These are phyloP conservation scores for Leccinum sublutescens DNA, from an alignment of 768 basidiomycete species.

Conservation along the genomic window DNA sequence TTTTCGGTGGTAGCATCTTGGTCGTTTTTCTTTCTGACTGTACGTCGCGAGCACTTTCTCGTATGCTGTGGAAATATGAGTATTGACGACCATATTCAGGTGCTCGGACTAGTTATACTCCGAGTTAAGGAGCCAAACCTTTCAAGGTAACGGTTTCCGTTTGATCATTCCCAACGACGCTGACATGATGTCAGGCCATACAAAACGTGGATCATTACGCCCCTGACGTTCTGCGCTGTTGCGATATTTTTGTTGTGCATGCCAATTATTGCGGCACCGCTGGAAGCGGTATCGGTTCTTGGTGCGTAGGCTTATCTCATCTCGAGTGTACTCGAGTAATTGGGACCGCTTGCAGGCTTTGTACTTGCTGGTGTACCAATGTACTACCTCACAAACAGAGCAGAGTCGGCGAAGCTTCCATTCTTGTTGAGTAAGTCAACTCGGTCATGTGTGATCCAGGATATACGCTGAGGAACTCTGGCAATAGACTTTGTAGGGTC, in stretches of 20 bases:
- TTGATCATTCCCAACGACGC: not conserved
- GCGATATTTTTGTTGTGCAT: constrained; percentile 67
- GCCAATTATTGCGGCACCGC: constrained; percentile 91
- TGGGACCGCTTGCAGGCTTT: constrained; percentile 50
- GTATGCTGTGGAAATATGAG: not conserved
- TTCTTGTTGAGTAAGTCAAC: constrained; percentile 37
- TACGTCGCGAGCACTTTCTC: constrained; percentile 33
- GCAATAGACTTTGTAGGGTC: constrained; percentile 42
- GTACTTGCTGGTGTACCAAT: constrained; percentile 77
- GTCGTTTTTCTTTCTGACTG: constrained; percentile 87
- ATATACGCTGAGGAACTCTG: constrained; percentile 1
- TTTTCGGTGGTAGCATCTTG: constrained; percentile 86
- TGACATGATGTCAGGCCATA: constrained; percentile 64
- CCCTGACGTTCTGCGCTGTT: constrained; percentile 84
- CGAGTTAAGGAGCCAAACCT: constrained; percentile 89
- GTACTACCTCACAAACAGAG: constrained; percentile 72
- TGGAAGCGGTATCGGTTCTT: constrained; percentile 83
- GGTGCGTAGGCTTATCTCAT: constrained; percentile 44
- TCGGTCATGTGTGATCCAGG: not conserved
- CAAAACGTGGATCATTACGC: constrained; percentile 88
- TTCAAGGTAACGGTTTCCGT: constrained; percentile 51
- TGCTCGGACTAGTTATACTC: constrained; percentile 83
- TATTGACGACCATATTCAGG: constrained; percentile 41
- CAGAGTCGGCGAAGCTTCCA: constrained; percentile 38
- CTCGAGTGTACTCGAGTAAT: not conserved